phyloP scores from a whole-genome alignment of 805 yeast species.

The Kluyveromyces starmeri region DNA sequence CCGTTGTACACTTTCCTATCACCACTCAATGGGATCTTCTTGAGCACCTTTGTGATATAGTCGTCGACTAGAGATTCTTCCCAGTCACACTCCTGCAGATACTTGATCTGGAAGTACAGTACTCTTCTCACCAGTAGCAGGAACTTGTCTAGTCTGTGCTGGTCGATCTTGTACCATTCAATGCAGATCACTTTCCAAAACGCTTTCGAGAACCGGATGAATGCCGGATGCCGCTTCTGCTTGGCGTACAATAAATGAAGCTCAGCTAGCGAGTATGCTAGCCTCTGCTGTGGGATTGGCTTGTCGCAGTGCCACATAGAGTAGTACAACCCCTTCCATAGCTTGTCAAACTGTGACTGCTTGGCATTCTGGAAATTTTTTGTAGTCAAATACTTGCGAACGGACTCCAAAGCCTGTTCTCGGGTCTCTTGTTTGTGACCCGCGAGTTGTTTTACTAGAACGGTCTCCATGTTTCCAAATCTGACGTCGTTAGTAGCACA shows the following conservation, averaged over 20 bases:
- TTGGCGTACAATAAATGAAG: conserved; percentile 21
- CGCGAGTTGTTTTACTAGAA: conserved; percentile 65
- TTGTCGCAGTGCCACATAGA: conserved; percentile 97
- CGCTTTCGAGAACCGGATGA: conserved; percentile 52
- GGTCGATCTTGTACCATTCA: conserved; percentile 83
- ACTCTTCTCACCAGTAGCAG: conserved; percentile 73
- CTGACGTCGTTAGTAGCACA: no score
- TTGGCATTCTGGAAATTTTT: conserved; percentile 34
- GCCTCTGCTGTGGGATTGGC: conserved; percentile 81
- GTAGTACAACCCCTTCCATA: conserved; percentile 94
- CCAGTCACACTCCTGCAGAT: conserved; percentile 50
- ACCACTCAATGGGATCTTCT: conserved; percentile 45
- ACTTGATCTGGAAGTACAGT: conserved; percentile 52
- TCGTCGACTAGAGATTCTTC: conserved; percentile 35
- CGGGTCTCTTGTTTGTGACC: conserved; percentile 69
- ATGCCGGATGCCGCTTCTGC: conserved; percentile 19
- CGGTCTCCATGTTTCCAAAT: conserved; percentile 35
- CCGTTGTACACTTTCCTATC: conserved; percentile 58
- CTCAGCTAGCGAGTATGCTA: conserved; percentile 65
- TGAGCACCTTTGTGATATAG: conserved; percentile 38
- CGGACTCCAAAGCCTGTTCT: conserved; percentile 59
- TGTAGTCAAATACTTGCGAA: conserved; percentile 47
- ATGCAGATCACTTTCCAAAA: conserved; percentile 72
- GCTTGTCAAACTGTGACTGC: conserved; percentile 57
- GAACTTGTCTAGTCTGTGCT: conserved; percentile 79